Conservation (phyloP, 768 basidiomycete species). For the Auriscalpium microsporum region DNA sequence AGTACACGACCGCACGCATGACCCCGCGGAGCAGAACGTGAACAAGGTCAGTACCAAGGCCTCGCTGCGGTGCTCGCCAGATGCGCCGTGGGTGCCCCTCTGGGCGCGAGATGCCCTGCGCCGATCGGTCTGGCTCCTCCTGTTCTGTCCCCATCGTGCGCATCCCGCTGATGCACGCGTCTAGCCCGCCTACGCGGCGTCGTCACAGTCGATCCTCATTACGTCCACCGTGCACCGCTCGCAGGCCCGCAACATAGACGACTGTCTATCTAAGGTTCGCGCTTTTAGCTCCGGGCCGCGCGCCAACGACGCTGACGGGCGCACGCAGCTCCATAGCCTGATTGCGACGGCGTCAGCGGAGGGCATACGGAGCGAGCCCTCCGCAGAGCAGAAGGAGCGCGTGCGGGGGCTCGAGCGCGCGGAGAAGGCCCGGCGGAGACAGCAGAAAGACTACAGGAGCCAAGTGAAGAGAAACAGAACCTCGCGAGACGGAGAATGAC, state of each 20-base stretch:
- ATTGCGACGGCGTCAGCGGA: slow-evolving; percentile 40
- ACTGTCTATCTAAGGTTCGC: slow-evolving; percentile 55
- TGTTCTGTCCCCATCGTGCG: not conserved
- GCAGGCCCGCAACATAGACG: slow-evolving; percentile 67
- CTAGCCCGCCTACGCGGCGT: slow-evolving; percentile 61
- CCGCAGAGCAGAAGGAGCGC: slow-evolving; percentile 46
- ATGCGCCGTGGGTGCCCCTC: slow-evolving; percentile 56
- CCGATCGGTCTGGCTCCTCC: slow-evolving; percentile 35
- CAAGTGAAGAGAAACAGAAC: slow-evolving; percentile 33
- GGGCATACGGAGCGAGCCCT: slow-evolving; percentile 43
- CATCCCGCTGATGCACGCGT: too few species aligned
- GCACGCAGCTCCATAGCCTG: slow-evolving; percentile 42
- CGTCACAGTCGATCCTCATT: slow-evolving; percentile 57
- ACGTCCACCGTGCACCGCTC: slow-evolving; percentile 68
- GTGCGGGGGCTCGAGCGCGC: slow-evolving; percentile 37
- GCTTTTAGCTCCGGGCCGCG: slow-evolving; percentile 5
- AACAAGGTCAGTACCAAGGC: slow-evolving; percentile 88
- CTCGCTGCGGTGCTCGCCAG: slow-evolving; percentile 49
- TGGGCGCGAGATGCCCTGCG: slow-evolving; percentile 50
- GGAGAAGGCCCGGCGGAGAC: slow-evolving; percentile 38
- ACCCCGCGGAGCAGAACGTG: slow-evolving; percentile 51
- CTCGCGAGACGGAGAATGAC: not conserved
- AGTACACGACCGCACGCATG: slow-evolving; percentile 1
- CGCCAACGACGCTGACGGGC: not conserved
- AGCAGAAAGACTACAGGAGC: slow-evolving; percentile 47